Base-by-base conservation (phyloP, 148 eudicot genomes). In the Fagopyrum tataricum region DNA sequence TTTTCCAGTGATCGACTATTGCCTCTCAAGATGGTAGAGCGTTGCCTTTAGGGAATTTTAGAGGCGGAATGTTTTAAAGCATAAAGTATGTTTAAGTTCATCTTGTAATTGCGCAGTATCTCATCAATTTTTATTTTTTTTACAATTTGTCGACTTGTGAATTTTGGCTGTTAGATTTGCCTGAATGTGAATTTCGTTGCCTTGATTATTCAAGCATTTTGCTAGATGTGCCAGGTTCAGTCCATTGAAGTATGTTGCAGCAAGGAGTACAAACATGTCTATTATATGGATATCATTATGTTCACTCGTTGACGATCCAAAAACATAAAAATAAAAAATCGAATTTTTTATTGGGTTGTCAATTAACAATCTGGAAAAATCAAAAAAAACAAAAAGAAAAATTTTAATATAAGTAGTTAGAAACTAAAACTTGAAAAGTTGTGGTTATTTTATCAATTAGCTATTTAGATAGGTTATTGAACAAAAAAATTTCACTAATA, bases 211-310 rank as follows among this genome's bases (percentile, higher is more conserved):
- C 72, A 73, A 92, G 97, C 88, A 90, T 80, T 78, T 85, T 80
- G 96, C 93, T 55, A 84, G 93, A 78, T 90, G 97, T 84, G 95
- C 95, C 53, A 84, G 91, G 81, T 92, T 89, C 79, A 89, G 95
- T 82, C 91, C 92, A 92, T 84, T 95, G 92, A 74, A 85, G 85
- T 89, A 85, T 84, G 82, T 92, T 72, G 95, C 97, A 58, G 86
- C 95, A 59, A 92, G 97, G 79, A 92, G 97, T 84, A 86, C 97
- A 51, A 95, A 92, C 80, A 81, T 87, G 67, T 92, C 97, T 78
- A 85, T 92, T 72, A 92, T n/a, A n/a, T n/a, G n/a, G n/a, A n/a
- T n/a, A n/a, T n/a, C n/a, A n/a, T n/a, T n/a, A n/a, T n/a, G n/a
- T n/a, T n/a, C n/a, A n/a, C n/a, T n/a, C n/a, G n/a, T n/a, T n/a